These are phyloP conservation scores for Ophiosphaerella herpotricha DNA, from an alignment of 2,329 filamentous ascomycete species.

Conservation along the genomic window DNA sequence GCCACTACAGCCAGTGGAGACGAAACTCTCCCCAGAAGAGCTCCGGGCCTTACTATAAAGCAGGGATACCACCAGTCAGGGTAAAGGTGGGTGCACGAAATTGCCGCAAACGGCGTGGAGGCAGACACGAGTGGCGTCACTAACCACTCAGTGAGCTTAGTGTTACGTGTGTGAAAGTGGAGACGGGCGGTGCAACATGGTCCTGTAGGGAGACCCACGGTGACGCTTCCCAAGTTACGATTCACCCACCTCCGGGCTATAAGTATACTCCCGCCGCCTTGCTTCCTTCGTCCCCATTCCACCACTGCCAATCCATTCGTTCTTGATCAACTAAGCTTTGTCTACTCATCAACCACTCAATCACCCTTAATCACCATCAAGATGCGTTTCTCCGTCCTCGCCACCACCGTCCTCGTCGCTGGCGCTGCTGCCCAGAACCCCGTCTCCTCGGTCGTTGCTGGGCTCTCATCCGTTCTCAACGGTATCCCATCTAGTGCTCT, in stretches of 20 bases:
- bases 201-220: slow-evolving; percentile 15
- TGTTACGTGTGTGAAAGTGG: slow-evolving; percentile 26
- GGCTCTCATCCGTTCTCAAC: slow-evolving; percentile 13
- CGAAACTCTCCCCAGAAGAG: slow-evolving; percentile 11
- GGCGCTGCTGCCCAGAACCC: slow-evolving; percentile 36
- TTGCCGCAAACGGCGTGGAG: slow-evolving; percentile 21
- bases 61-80: slow-evolving; percentile 25
- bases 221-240: slow-evolving; percentile 16
- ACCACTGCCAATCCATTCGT: slow-evolving; percentile 18
- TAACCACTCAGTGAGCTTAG: slow-evolving; percentile 19
- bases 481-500: not conserved
- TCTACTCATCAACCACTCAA: not conserved
- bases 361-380: slow-evolving; percentile 18
- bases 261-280: slow-evolving; percentile 19
- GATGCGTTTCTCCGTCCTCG: slow-evolving; percentile 44
- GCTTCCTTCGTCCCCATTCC: slow-evolving; percentile 7
- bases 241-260: slow-evolving; percentile 16
- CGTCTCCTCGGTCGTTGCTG: slow-evolving; percentile 25
- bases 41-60: slow-evolving; percentile 23
- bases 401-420: slow-evolving; percentile 35
- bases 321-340: slow-evolving; percentile 7
- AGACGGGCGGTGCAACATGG: slow-evolving; percentile 26
- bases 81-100: slow-evolving; percentile 2
- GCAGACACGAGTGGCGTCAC: slow-evolving; percentile 27
- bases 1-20: slow-evolving; percentile 8